Conservation (phyloP, 208 protist species). For the Crithidia sp. region DNA sequence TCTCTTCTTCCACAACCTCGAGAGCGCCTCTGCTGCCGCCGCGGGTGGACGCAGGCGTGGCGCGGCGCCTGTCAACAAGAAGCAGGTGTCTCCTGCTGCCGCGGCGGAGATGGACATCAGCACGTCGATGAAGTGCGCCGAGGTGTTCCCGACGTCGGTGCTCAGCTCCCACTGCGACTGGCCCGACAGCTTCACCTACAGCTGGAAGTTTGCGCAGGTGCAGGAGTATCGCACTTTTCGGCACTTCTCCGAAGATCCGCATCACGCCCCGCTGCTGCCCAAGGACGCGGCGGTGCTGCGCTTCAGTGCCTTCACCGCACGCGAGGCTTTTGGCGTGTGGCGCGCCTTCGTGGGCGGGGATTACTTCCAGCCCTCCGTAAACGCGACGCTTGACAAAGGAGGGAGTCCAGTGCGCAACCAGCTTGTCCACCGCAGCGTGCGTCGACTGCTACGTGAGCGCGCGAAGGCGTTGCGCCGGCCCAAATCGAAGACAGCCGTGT, state of each 20-base stretch:
- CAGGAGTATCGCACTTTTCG: slow-evolving; percentile 53
- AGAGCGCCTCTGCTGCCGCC: slow-evolving; percentile 7
- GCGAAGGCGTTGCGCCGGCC: slow-evolving; percentile 10
- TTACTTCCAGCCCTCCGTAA: slow-evolving; percentile 73
- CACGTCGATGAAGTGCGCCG: slow-evolving; percentile 41
- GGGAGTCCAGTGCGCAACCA: slow-evolving; percentile 72
- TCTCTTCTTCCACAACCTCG: slow-evolving; percentile 38
- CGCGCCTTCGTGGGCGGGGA: slow-evolving; percentile 82
- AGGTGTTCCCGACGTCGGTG: slow-evolving; percentile 57
- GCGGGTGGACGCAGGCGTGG: slow-evolving; percentile 6
- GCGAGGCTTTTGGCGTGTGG: slow-evolving; percentile 76
- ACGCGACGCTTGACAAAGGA: slow-evolving; percentile 71
- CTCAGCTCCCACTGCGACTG: slow-evolving; percentile 66
- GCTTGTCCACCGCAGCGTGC: slow-evolving; percentile 56
- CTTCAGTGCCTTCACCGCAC: slow-evolving; percentile 47
- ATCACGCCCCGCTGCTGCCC: slow-evolving; percentile 77
- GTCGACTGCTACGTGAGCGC: slow-evolving; percentile 45
- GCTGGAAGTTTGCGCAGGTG: slow-evolving; percentile 53
- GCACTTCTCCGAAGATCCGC: slow-evolving; percentile 76
- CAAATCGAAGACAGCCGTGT: too few relatives aligned
- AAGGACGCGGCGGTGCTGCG: slow-evolving; percentile 63
- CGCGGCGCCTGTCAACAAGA: neutral
- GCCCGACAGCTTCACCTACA: slow-evolving; percentile 71
- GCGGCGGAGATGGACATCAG: slow-evolving; percentile 24
- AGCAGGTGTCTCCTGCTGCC: slow-evolving; percentile 17